Evolutionary conservation across 352 stramenopile genomes (phyloP), one percentile per base, ranked within the genome.

Genomic region (Halophytophthora polymorphica): DNA sequence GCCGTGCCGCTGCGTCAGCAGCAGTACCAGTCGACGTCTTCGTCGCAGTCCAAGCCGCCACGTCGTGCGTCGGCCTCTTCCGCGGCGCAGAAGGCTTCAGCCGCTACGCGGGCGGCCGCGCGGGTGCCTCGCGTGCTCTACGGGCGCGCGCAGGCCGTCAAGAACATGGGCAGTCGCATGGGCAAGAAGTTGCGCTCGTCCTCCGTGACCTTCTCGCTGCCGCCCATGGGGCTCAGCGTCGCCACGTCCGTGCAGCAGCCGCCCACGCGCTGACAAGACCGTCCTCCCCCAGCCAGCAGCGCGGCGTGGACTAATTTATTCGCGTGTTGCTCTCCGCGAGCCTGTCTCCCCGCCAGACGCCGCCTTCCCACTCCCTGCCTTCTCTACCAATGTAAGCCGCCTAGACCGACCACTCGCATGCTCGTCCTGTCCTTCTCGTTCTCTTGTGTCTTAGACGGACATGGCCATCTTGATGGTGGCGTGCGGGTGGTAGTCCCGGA

Each of bases 391-490:
- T 31, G 25, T 31, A 31, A 31, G 25, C 25, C 25, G 4, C 25
- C 25, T 31, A 31, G 25, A 31, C 25, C 4, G 25, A 4, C 25
- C 34, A 19, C 38, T 21, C 15, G 5, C 33, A 5, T 22, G 10
- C 14, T 40, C 39, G 39, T 37, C 15, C 25, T 31, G 5, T 7
- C 17, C 18, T 28, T 14, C 3, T 22, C 5, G 15, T 38, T 17
- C 10, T 37, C 28, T 22, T 10, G 23, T 2, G 15, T 3, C 12
- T 56, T 70, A 94, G 5, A 95, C 97, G 6, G 97, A 97, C 97
- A 99, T 99, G 59, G 98, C 87, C 97, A 99, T 99, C 69, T 99
- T 98, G 71, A 99, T 99, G 39, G 90, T 83, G 52, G 88, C 89
- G 54, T 99, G 84, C 5, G 96, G 97, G 22, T 95, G 85, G 78